A percentile compares a stretch with the other conserved stretches of the same genome.
Evolutionary conservation across 2,329 filamentous ascomycete genomes (phyloP).

Genomic region (Botrytis pseudocinerea): DNA sequence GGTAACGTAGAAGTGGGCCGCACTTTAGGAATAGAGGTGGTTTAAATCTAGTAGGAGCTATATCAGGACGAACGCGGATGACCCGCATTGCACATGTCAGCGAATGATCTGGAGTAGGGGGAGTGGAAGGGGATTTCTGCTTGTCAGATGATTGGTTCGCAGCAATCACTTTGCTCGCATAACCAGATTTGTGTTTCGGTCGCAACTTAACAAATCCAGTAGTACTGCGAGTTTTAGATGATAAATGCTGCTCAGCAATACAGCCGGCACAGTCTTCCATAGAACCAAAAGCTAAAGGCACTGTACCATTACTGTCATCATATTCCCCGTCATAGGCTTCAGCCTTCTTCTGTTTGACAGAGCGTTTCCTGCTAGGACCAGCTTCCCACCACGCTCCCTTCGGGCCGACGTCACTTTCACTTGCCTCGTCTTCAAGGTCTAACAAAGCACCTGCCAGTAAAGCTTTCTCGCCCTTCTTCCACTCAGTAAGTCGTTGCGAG

Average conservation of each 20-base stretch:
- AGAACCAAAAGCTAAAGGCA: constrained; percentile 27
- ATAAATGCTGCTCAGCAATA: constrained; percentile 25
- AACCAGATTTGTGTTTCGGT: constrained; percentile 23
- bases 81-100: constrained; percentile 43
- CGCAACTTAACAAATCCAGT: constrained; percentile 19
- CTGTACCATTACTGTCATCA: constrained; percentile 60
- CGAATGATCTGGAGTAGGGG: constrained; percentile 32
- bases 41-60: constrained; percentile 69
- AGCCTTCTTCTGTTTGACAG: constrained; percentile 48
- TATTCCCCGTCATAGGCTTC: constrained; percentile 68
- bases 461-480: constrained; percentile 67
- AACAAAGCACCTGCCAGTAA: constrained; percentile 59
- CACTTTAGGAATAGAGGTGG: constrained; percentile 85
- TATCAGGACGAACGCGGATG: constrained; percentile 40
- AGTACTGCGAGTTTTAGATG: neutral
- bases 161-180: constrained; percentile 23
- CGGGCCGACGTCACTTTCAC: constrained; percentile 48
- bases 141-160: constrained; percentile 17
- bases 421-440: constrained; percentile 52
- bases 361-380: constrained; percentile 45
- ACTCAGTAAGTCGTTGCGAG: constrained; percentile 66
- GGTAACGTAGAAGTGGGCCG: constrained; percentile 86
- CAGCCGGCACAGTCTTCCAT: constrained; percentile 28
- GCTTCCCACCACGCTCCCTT: constrained; percentile 77
- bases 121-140: constrained; percentile 4